Base-by-base conservation (phyloP, 208 protist genomes). In the Phytomonas sp. region DNA sequence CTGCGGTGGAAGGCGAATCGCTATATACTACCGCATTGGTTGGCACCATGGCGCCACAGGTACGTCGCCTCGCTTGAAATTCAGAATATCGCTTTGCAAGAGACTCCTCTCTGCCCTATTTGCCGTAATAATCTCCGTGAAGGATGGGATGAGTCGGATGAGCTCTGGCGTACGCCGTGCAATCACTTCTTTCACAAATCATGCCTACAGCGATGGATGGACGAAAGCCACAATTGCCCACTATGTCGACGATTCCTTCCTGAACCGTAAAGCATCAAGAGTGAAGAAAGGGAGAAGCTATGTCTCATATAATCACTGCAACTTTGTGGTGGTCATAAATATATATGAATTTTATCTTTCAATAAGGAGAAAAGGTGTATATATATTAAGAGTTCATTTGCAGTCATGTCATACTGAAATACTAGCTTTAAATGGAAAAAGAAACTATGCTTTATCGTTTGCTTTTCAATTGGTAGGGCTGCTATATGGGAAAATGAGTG, bases 161-260 rank as follows among this genome's bases (percentile, higher is more conserved):
- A 76, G 64, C 67, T 76, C 36, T 80, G 76, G 73, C 43, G 33
- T 26, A 81, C 76, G 8, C 76, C 76, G 60, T 81, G 76, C 67
- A 28, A 74, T 34, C 76, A 81, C 68, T n/a, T 77, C 29, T 81
- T 75, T 56, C 76, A 81, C 62, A 68, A 61, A 67, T 61, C 69
- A 34, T 81, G 76, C 68, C 37, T 81, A 36, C 29, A 60, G 36
- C 71, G 60, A 26, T 81, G 76, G 70, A 73, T 81, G 76, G 15
- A 46, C 6, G 76, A 77, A 60, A 46, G 68, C 17, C 69, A 70
- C 37, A 69, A 75, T 59, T 81, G 76, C 64, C 76, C 76, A 23
- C 26, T 77, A 32, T 81, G 76, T 69, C 76, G 76, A 13, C 62
- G 36, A 13, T 26, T 70, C n/a, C 30, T 81, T 1, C 76, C 76